Base-by-base conservation (phyloP, 2,329 filamentous ascomycete species). In the Nothomitra cinnamomea region DNA sequence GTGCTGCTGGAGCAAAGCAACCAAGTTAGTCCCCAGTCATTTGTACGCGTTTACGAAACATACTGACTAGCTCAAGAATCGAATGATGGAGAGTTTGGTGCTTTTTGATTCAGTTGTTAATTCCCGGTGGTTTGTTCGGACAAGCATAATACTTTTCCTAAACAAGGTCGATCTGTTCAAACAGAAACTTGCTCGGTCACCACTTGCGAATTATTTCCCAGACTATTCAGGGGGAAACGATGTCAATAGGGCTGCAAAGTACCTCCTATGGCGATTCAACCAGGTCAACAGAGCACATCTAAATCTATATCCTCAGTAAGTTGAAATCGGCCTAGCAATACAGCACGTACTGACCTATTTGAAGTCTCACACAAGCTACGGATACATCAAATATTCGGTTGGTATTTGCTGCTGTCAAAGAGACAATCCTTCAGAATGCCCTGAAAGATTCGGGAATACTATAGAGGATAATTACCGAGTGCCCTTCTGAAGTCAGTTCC, bases 91-190 rank as follows among this genome's bases (percentile, higher is more conserved):
- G 69, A 95, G 88, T 64, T 69, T 98, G 52, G 79, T 96, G 15
- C 77, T 98, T 3, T 98, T 98, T 66, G 92, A 98, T 69, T 96
- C 90, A 1, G 92, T 98, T 3, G 92, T 98, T 61, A 98, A 98
- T 70, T 96, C 92, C 32, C 78, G 92, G 61, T 98, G 92, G 92
- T 98, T 98, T 69, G 94, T 96, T 85, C 78, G 92, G 61, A 98
- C 92, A 12, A 95, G 89, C 65, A 98, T 98, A 65, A 96, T 98
- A 64, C 75, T 98, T 55, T 98, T 98, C 72, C 76, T 98, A 57
- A 98, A 98, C 74, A 98, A 98, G 69, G 92, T 98, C 60, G 92
- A 98, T 71, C 79, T 98, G 55, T 98, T 98, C 76, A 90, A 92
- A 67, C 83, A 88, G 64, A 98, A 98, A 68, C 80, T 98, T 25